A percentile compares a stretch with the other conserved stretches of the same genome.
Conservation (phyloP, 2,329 filamentous ascomycete species). For the Cladosporium colombiae region DNA sequence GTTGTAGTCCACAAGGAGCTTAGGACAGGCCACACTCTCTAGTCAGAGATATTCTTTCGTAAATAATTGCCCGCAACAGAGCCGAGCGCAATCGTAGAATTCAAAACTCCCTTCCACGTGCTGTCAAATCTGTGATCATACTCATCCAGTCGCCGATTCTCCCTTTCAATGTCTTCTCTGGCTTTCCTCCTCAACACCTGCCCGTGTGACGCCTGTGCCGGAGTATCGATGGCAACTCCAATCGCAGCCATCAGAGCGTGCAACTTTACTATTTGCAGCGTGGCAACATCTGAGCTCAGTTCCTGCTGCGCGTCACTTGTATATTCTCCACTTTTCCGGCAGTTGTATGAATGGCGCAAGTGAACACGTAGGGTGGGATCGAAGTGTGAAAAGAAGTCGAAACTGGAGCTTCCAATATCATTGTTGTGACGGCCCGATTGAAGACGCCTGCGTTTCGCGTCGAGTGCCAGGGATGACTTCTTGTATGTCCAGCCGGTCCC, state of each 20-base stretch:
- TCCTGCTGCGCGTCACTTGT: background rate
- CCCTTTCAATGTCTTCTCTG: background rate
- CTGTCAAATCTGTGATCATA: background rate
- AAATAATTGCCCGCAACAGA: background rate
- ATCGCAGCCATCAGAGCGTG: background rate
- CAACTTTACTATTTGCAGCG: background rate
- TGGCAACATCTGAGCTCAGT: background rate
- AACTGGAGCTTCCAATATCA: background rate
- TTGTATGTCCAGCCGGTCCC: constrained; percentile 4
- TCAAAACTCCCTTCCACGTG: background rate
- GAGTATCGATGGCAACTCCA: background rate
- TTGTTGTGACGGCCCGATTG: background rate
- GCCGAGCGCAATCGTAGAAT: background rate
- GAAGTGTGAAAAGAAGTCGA: constrained; percentile 13
- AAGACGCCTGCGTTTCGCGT: background rate
- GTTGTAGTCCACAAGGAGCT: background rate
- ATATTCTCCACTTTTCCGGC: background rate
- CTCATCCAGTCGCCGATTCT: background rate
- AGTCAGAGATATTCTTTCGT: background rate
- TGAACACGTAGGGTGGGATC: background rate
- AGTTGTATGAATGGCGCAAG: background rate
- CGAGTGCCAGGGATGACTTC: background rate
- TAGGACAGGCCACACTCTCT: background rate
- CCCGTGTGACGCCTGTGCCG: background rate
- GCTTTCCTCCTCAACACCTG: background rate